These are phyloP conservation scores for Kwoniella mangroviensis DNA, from an alignment of 768 basidiomycete genomes.

Conservation along the genomic window DNA sequence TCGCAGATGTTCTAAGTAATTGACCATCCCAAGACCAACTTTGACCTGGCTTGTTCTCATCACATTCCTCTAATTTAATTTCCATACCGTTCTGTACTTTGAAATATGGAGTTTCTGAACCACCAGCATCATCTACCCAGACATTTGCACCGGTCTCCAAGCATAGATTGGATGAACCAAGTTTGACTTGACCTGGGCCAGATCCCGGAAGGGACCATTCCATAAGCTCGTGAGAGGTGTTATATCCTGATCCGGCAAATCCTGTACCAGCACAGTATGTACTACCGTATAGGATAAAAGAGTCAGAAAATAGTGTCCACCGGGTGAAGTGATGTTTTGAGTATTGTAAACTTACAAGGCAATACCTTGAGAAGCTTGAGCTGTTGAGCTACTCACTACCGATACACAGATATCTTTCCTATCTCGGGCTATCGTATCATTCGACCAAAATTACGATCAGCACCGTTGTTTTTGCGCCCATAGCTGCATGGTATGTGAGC, in stretches of 20 bases:
- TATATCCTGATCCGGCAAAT: not conserved
- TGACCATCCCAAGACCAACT: conserved; percentile 11
- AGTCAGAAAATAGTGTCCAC: not conserved
- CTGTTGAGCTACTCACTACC: not conserved
- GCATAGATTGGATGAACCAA: conserved; percentile 6
- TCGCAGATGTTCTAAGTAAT: not conserved
- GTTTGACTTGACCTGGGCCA: conserved; percentile 8
- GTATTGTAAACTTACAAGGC: conserved; percentile 9
- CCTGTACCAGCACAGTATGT: conserved; percentile 16
- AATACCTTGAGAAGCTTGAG: not conserved
- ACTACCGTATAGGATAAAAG: not conserved
- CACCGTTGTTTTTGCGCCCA: not conserved
- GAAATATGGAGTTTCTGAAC: not conserved
- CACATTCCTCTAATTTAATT: not conserved
- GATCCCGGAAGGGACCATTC: conserved; percentile 8
- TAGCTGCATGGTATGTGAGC: too few species aligned
- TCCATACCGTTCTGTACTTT: conserved; percentile 8
- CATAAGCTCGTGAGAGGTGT: conserved; percentile 2
- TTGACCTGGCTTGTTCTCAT: conserved; percentile 4
- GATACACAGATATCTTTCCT: conserved; percentile 14
- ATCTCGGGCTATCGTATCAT: not conserved
- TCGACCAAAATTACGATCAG: not conserved
- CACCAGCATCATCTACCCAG: not conserved
- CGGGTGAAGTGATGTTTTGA: not conserved
- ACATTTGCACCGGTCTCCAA: conserved; percentile 6